phyloP scores from a whole-genome alignment of 164 flowering plant species.

The Saururus chinensis region DNA sequence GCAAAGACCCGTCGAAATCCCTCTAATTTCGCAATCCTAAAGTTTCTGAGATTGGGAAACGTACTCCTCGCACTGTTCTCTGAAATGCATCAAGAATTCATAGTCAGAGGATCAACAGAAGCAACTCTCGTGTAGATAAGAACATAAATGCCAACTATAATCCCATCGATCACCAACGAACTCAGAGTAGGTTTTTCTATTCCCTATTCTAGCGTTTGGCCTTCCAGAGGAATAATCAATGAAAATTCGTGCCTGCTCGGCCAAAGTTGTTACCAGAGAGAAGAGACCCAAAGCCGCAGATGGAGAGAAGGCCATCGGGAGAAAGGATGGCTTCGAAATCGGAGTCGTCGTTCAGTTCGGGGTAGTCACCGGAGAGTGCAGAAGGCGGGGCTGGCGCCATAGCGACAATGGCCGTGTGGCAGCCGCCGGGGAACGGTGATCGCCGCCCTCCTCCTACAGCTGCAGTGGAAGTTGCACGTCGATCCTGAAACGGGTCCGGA shows the following conservation, averaged over 20 bases:
- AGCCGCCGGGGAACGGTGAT: background rate
- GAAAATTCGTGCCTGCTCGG: conserved; percentile 25
- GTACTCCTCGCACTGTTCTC: conserved; percentile 89
- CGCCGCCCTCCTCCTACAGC: too few species aligned
- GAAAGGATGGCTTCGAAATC: conserved; percentile 53
- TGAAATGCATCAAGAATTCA: conserved; percentile 13
- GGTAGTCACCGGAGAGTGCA: background rate
- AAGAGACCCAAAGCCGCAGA: conserved; percentile 95
- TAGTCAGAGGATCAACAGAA: background rate
- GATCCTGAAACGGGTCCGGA: too few species aligned
- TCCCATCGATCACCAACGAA: too few species aligned
- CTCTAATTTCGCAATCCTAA: conserved; percentile 64
- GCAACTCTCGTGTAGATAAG: background rate
- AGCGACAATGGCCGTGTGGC: background rate
- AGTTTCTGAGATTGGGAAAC: conserved; percentile 70
- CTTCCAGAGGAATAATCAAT: too few species aligned
- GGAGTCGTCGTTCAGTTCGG: conserved; percentile 31
- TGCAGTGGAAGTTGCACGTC: too few species aligned
- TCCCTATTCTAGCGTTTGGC: too few species aligned
- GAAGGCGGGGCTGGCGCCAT: too few species aligned
- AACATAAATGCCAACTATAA: too few species aligned
- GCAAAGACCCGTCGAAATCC: conserved; percentile 83
- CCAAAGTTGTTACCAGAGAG: conserved; percentile 47
- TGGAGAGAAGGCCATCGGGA: conserved; percentile 44
- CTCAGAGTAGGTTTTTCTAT: too few species aligned